Conservation (phyloP, 345 rosid species). For the Punica granatum region DNA sequence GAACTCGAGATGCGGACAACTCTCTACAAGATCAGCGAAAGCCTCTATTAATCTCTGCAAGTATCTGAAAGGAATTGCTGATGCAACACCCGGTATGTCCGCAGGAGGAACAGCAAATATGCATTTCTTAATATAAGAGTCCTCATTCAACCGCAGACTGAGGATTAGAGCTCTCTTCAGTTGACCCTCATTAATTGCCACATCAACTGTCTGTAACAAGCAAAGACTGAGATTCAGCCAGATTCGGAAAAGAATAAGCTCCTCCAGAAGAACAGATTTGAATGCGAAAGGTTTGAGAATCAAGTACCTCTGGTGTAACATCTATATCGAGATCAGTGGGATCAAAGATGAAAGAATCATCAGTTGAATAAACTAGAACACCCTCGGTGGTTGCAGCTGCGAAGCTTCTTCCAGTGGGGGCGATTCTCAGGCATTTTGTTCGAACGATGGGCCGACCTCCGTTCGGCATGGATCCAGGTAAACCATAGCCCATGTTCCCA, state of each 20-base stretch:
- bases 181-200: conserved; percentile 55
- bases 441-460: conserved; percentile 69
- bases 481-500: conserved; percentile 69
- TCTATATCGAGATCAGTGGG: conserved; percentile 98
- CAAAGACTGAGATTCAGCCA: background rate
- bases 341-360: conserved; percentile 86
- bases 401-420: conserved; percentile 93
- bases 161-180: conserved; percentile 65
- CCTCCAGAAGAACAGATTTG: background rate
- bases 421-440: conserved; percentile 76
- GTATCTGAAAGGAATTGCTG: conserved; percentile 56
- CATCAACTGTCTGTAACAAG: conserved; percentile 63
- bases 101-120: conserved; percentile 64
- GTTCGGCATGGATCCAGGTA: conserved; percentile 87
- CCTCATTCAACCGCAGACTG: conserved; percentile 93
- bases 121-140: conserved; percentile 61
- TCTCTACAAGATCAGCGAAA: conserved; percentile 69
- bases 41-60: conserved; percentile 81
- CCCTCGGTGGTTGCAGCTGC: conserved; percentile 98
- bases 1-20: conserved; percentile 84
- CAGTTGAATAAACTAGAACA: conserved; percentile 77
- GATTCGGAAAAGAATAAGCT: background rate
- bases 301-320: conserved; percentile 85
- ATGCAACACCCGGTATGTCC: conserved; percentile 63
- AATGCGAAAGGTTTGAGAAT: background rate